Conservation (phyloP, 2,329 filamentous ascomycete species). For the Trichophyton verrucosum region DNA sequence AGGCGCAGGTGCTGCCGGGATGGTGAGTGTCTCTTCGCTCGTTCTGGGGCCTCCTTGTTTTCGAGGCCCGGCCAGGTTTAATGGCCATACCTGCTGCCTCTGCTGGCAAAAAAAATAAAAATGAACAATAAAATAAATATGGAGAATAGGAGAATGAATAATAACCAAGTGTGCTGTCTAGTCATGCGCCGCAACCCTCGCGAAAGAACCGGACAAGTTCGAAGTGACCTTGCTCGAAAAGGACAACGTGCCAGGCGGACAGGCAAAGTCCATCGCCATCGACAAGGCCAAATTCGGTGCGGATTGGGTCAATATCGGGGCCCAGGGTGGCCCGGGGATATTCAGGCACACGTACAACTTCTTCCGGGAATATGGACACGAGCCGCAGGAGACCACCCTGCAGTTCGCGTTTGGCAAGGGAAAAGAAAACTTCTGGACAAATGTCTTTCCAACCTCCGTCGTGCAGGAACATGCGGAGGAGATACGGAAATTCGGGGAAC, state of each 20-base stretch:
- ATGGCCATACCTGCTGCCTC: background rate
- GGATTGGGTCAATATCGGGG: constrained; percentile 49
- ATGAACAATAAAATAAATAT: background rate
- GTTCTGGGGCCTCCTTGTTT: constrained; percentile 5
- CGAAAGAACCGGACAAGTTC: constrained; percentile 53
- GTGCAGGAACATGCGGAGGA: constrained; percentile 44
- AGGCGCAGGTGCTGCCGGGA: constrained; percentile 52
- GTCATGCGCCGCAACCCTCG: constrained; percentile 55
- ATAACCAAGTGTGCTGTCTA: constrained; percentile 14
- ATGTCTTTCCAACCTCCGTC: constrained; percentile 46
- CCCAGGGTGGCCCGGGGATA: constrained; percentile 49
- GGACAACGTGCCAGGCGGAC: constrained; percentile 47
- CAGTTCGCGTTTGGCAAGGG: constrained; percentile 51
- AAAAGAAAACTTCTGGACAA: constrained; percentile 46
- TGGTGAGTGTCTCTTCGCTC: constrained; percentile 28
- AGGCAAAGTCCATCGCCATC: constrained; percentile 46
- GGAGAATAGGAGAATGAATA: background rate
- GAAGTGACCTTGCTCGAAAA: constrained; percentile 52
- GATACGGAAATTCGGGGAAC: constrained; percentile 42
- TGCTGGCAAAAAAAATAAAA: background rate
- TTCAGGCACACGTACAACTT: constrained; percentile 53
- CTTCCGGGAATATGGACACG: constrained; percentile 45
- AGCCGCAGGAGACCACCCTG: constrained; percentile 46
- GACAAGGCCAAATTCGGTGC: constrained; percentile 46
- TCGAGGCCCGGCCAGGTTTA: background rate